A percentile compares a stretch with the other conserved stretches of the same genome.
Conservation (phyloP, 495 filamentous ascomycete genomes). For the Penicillium pulvis region DNA sequence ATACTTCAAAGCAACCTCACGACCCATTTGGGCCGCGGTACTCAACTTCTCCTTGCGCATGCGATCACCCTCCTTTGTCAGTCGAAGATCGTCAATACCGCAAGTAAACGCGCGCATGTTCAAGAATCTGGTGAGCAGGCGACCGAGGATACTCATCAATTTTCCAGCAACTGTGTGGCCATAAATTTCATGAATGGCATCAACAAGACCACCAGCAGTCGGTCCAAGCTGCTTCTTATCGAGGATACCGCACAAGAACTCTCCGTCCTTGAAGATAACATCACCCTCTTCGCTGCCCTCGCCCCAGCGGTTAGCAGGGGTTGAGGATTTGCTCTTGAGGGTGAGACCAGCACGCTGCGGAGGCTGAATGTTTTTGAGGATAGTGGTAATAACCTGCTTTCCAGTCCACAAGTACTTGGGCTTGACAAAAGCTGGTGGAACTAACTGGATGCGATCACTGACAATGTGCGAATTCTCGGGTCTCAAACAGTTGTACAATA, state of each 20-base stretch:
- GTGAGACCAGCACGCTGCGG: constrained; percentile 72
- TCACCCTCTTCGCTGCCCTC: constrained; percentile 65
- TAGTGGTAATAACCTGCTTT: constrained; percentile 93
- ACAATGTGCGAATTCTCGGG: constrained; percentile 86
- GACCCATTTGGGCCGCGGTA: constrained; percentile 71
- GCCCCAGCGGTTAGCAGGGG: constrained; percentile 75
- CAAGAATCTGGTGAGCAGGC: constrained; percentile 84
- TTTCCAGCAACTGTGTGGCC: constrained; percentile 83
- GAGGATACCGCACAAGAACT: constrained; percentile 86
- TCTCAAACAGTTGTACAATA: constrained; percentile 84
- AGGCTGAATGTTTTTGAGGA: constrained; percentile 88
- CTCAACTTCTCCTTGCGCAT: constrained; percentile 68
- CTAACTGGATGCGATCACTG: constrained; percentile 68
- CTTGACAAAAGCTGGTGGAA: constrained; percentile 80
- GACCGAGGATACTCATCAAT: constrained; percentile 83
- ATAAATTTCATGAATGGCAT: constrained; percentile 91
- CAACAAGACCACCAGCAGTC: constrained; percentile 81
- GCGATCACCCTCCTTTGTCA: constrained; percentile 80
- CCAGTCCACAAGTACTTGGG: constrained; percentile 90
- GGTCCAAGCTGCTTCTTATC: constrained; percentile 97
- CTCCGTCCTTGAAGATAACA: constrained; percentile 86
- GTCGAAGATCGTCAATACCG: constrained; percentile 91
- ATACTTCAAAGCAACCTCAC: constrained; percentile 83
- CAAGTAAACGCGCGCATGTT: constrained; percentile 95
- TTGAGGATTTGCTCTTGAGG: constrained; percentile 75